A percentile compares a stretch with the other conserved stretches of the same genome.
These are phyloP conservation scores for Hypoxylon rickii DNA, from an alignment of 495 filamentous ascomycete species.

Conservation along the genomic window DNA sequence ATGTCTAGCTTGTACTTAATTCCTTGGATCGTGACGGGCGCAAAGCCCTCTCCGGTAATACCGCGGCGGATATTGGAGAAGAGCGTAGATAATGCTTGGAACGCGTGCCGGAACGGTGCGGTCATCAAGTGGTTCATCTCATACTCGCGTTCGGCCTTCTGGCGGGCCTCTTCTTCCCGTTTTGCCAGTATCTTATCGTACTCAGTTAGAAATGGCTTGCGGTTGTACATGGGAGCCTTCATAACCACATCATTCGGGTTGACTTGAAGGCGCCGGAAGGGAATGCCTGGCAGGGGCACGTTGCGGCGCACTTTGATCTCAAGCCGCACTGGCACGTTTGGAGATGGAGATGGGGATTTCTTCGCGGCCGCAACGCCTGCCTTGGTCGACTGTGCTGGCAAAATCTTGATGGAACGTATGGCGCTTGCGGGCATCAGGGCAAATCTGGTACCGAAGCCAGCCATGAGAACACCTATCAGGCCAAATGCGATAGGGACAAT, in stretches of 20 bases:
- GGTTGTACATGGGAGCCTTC: slow-evolving; percentile 44
- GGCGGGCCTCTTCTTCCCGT: slow-evolving; percentile 34
- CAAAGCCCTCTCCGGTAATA: slow-evolving; percentile 54
- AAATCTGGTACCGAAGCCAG: slow-evolving; percentile 51
- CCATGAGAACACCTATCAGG: slow-evolving; percentile 50
- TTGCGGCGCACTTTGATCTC: slow-evolving; percentile 43
- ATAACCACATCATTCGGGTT: slow-evolving; percentile 42
- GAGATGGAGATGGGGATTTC: neutral
- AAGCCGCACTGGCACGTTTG: slow-evolving; percentile 33
- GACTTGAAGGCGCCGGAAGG: slow-evolving; percentile 38
- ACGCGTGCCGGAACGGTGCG: slow-evolving; percentile 52
- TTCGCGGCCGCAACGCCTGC: slow-evolving; percentile 1
- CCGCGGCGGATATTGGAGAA: slow-evolving; percentile 44
- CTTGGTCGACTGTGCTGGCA: slow-evolving; percentile 31
- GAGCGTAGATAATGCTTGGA: slow-evolving; percentile 32
- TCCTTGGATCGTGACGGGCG: slow-evolving; percentile 42
- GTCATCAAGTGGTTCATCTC: slow-evolving; percentile 54
- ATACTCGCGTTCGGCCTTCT: slow-evolving; percentile 45
- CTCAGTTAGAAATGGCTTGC: slow-evolving; percentile 24
- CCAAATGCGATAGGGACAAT: slow-evolving; percentile 53
- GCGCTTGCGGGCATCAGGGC: slow-evolving; percentile 46
- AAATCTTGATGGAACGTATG: slow-evolving; percentile 47
- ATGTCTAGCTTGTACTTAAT: slow-evolving; percentile 55
- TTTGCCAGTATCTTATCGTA: slow-evolving; percentile 31
- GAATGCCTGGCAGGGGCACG: slow-evolving; percentile 39